phyloP scores from a whole-genome alignment of 1,284 basidiomycete genomes.

The Cutaneotrichosporon cavernicola region DNA sequence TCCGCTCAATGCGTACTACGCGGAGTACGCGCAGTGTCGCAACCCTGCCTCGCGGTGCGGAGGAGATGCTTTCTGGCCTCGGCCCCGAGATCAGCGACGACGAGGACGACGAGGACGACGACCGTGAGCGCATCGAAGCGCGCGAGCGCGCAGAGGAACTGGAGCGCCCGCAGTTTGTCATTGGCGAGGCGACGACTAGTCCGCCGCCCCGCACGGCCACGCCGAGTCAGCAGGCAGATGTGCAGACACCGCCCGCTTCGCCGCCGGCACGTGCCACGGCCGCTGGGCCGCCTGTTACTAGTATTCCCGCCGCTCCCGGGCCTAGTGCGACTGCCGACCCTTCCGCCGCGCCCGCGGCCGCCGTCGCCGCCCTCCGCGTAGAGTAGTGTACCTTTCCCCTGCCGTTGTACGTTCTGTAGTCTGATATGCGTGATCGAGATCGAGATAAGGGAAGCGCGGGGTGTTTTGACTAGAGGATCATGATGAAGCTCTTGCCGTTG shows the following conservation, averaged over 20 bases:
- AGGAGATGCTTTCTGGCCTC: slow-evolving; percentile 47
- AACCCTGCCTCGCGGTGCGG: slow-evolving; percentile 53
- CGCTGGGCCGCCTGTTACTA: neutral
- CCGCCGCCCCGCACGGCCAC: slow-evolving; percentile 7
- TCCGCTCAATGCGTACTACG: slow-evolving; percentile 32
- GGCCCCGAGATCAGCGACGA: slow-evolving; percentile 27
- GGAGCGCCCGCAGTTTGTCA: slow-evolving; percentile 29
- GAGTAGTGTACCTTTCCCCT: neutral
- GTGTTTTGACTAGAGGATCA: too few relatives aligned
- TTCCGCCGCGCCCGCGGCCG: neutral
- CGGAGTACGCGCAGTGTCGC: slow-evolving; percentile 35
- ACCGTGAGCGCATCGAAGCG: slow-evolving; percentile 14
- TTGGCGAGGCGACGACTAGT: slow-evolving; percentile 19
- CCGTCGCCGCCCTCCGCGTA: slow-evolving; percentile 7
- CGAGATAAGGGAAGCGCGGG: too few relatives aligned
- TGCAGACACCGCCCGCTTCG: neutral
- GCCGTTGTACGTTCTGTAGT: neutral
- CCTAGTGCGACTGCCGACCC: neutral
- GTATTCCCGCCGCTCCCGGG: neutral
- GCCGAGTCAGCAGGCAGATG: neutral
- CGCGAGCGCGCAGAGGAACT: neutral
- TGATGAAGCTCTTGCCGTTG: too few relatives aligned
- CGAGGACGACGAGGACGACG: slow-evolving; percentile 19
- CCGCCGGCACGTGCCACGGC: neutral
- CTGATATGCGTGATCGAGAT: neutral